These are phyloP conservation scores for Starmerella apis DNA, from an alignment of 805 yeast species.

Conservation along the genomic window DNA sequence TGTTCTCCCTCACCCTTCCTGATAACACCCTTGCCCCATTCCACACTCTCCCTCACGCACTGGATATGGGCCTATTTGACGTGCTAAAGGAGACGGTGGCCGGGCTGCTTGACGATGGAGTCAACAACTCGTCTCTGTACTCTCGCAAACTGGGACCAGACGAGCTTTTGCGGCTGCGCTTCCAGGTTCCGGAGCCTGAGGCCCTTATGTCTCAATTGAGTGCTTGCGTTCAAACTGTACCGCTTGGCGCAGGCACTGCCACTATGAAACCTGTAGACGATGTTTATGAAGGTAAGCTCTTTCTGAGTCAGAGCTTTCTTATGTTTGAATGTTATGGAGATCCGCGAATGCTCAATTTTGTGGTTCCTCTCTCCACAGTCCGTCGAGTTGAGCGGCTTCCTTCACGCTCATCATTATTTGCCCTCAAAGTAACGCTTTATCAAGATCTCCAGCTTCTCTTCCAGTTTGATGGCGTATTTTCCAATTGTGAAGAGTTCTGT, in stretches of 20 bases:
- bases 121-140: conserved; percentile 22
- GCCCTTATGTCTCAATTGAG: conserved; percentile 53
- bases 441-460: conserved; percentile 53
- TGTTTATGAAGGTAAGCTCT: conserved; percentile 53
- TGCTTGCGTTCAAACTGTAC: conserved; percentile 15
- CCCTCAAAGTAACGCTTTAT: conserved; percentile 59
- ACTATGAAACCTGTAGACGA: conserved; percentile 20
- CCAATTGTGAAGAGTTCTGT: conserved; percentile 74
- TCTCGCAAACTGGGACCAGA: conserved; percentile 45
- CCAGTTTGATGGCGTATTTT: conserved; percentile 67
- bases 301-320: conserved; percentile 62
- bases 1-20: background rate
- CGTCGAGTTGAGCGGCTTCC: conserved; percentile 82
- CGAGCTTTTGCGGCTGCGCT: conserved; percentile 57
- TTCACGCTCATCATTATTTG: conserved; percentile 62
- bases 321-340: conserved; percentile 67
- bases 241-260: conserved; percentile 20
- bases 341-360: conserved; percentile 53
- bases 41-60: background rate
- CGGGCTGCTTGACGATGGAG: conserved; percentile 22
- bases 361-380: conserved; percentile 63
- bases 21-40: conserved; percentile 5
- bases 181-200: conserved; percentile 64
- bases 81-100: conserved; percentile 21
- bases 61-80: conserved; percentile 28